Evolutionary conservation across 768 basidiomycete species (phyloP), one percentile per base, ranked within the genome.

Genomic region (Boletus vinaceobasis): DNA sequence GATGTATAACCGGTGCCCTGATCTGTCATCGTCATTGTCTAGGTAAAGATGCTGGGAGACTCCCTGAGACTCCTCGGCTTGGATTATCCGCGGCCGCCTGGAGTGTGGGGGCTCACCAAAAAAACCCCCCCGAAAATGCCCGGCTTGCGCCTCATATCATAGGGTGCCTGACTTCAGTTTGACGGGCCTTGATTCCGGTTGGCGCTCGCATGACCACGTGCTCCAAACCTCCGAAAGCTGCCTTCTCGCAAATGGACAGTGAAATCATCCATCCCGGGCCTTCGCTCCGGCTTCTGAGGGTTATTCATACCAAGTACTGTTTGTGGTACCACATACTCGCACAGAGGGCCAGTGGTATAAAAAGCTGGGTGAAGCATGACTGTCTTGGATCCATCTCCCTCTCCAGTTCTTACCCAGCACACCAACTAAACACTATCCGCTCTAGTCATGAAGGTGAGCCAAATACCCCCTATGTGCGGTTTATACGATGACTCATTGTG

Each of bases 401-500:
- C 48, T 50, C 48, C 39, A 44, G 48, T 47, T 55, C 37, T n/a
- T 35, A 37, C 52, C 54, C 52, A 50, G 15, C 51, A 37, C 26
- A 37, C 26, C 50, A 31, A 40, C 43, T 14, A 40, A 52, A 43
- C 44, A 19, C 14, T 29, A 27, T 31, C 57, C 6, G 7, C 43
- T 49, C 39, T 29, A 55, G 66, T 33, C 59, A 80, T 80, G 79
- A 80, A 80, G 78, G 79, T 77, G 49, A 35, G 26, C 31, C 33
- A 19, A 26, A 35, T 11, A 10, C 29, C 5, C 23, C 48, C 38
- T 15, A 23, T 43, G 21, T 42, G 37, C 5, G 9, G 21, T 4
- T 26, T 17, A 35, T 19, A 21, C 19, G 43, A 39, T 46, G 46
- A 37, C 56, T 59, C 14, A 59, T 42, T 15, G 42, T 21, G 27